These are phyloP conservation scores for Sclerotinia glacialis DNA, from an alignment of 2,329 filamentous ascomycete genomes.

Conservation along the genomic window DNA sequence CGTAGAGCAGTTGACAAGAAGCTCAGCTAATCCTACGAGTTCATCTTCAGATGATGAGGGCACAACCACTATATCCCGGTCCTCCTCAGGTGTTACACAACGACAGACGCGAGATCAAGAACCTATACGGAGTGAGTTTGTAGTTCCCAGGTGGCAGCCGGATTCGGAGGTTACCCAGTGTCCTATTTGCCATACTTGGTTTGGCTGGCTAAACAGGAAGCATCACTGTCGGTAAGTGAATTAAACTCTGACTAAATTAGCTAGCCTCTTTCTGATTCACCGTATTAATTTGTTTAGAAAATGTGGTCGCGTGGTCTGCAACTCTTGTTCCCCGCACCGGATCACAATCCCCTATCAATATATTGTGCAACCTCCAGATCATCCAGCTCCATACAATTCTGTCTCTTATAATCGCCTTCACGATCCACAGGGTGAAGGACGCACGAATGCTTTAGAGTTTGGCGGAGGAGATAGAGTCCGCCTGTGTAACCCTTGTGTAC, in stretches of 20 bases:
- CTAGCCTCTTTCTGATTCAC: background rate
- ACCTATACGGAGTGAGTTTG: constrained; percentile 39
- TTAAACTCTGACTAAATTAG: background rate
- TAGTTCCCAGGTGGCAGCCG: constrained; percentile 80
- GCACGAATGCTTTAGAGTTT: constrained; percentile 39
- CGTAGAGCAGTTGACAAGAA: background rate
- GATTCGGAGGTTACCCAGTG: constrained; percentile 79
- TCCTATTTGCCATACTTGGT: constrained; percentile 77
- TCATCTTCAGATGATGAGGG: constrained; percentile 13
- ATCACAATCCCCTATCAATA: constrained; percentile 94
- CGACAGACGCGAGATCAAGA: constrained; percentile 10
- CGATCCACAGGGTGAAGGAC: constrained; percentile 28
- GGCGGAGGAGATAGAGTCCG: constrained; percentile 67
- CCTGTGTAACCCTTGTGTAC: constrained; percentile 71
- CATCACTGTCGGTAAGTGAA: constrained; percentile 78
- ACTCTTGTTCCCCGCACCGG: constrained; percentile 83
- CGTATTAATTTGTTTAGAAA: constrained; percentile 53
- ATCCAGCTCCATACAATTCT: constrained; percentile 29
- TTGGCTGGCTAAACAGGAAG: constrained; percentile 72
- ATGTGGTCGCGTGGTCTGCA: constrained; percentile 90
- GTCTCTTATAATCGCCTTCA: constrained; percentile 23
- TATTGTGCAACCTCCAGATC: constrained; percentile 72
- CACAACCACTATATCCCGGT: constrained; percentile 14
- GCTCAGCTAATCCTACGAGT: constrained; percentile 1
- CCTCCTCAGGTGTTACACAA: constrained; percentile 3